Base-by-base conservation (phyloP, 2,329 filamentous ascomycete species). In the Aureobasidium uvarum region DNA sequence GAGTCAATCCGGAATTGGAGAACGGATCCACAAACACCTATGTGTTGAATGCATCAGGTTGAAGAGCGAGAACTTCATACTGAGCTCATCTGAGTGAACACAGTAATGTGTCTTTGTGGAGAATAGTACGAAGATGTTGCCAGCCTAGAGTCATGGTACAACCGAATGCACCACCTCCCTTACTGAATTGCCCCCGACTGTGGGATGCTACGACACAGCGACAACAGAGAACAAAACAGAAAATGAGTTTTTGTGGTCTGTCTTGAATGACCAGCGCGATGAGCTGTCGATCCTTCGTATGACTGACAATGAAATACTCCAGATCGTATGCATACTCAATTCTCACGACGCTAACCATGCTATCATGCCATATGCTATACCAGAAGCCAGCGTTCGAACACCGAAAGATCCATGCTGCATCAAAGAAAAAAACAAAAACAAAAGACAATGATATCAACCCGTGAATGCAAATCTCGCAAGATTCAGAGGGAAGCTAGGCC, bases 401-500 rank as follows among this genome's bases (percentile, higher is more conserved):
- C 54, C 23, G 8, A 43, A 45, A 39, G 33, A 38, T 43, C 36
- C 38, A 33, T 18, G 55, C 55, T 45, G 36, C 8, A 25, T 25
- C 13, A 18, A 48, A 48, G 31, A 48, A n/a, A 25, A 25, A 39
- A 38, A 38, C 7, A 23, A 54, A 38, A 31, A 54, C 20, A 25
- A 23, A 31, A 31, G 31, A 33, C 48, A 33, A 31, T n/a, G 20
- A 25, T 18, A 38, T 66, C 54, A 68, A 10, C 67, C 73, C 23
- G 70, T 70, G 67, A 76, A 77, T 33, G 75, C 76, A 69, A 80
- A 81, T 46, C 74, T 71, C 58, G 73, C 72, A 33, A 81, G 72
- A 68, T 77, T 75, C 23, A 80, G 70, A 51, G 59, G 68, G 7
- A 77, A 75, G 50, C 73, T 72, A 1, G 73, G 70, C 50, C 72